phyloP scores from a whole-genome alignment of 1,139 yeast species.

The Kurtzmaniella quercitrusa region DNA sequence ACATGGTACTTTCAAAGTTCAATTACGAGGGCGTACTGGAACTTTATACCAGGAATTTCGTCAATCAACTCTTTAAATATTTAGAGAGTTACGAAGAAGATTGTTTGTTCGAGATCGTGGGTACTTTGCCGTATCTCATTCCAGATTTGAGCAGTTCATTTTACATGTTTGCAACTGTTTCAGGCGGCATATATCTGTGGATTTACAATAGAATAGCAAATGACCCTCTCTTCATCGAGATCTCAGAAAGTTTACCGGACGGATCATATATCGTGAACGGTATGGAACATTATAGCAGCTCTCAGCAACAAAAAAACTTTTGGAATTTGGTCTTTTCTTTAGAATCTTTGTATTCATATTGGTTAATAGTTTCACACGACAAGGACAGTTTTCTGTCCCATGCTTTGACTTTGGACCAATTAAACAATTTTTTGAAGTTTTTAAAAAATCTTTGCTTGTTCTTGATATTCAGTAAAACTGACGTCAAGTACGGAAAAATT shows the following conservation, averaged over 20 bases:
- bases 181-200: slow-evolving; percentile 31
- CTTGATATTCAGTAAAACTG: slow-evolving; percentile 41
- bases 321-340: slow-evolving; percentile 35
- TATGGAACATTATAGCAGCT: background rate
- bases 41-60: slow-evolving; percentile 13
- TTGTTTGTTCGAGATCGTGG: slow-evolving; percentile 17
- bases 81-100: slow-evolving; percentile 10
- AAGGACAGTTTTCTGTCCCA: slow-evolving; percentile 50
- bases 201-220: slow-evolving; percentile 19
- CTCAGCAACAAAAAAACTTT: slow-evolving; percentile 13
- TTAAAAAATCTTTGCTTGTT: slow-evolving; percentile 55
- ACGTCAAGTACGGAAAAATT: slow-evolving; percentile 21
- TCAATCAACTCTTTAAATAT: slow-evolving; percentile 19
- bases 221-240: background rate
- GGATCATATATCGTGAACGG: background rate
- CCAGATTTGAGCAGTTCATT: slow-evolving; percentile 30
- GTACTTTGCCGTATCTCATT: slow-evolving; percentile 26
- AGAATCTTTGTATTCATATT: slow-evolving; percentile 39
- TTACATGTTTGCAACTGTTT: slow-evolving; percentile 34
- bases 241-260: background rate
- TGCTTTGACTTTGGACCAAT: slow-evolving; percentile 43
- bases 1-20: background rate
- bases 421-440: slow-evolving; percentile 43
- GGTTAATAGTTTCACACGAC: slow-evolving; percentile 67
- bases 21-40: background rate